Base-by-base conservation (phyloP, 208 protist genomes). In the Naegleria gruberi region DNA sequence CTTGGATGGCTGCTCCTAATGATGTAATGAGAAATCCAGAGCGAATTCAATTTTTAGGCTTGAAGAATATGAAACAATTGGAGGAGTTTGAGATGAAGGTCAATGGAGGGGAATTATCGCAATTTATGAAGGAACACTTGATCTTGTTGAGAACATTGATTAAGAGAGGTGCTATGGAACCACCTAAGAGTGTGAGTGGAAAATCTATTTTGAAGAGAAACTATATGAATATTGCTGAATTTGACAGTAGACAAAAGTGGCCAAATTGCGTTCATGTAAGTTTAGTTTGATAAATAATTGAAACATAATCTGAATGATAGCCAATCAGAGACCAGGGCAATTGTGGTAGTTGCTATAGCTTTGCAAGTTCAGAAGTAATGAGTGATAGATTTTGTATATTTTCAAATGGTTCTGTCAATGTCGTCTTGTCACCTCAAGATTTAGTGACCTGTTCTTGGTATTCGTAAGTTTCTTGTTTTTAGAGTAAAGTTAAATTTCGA, bases 281-380 rank as follows among this genome's bases (percentile, higher is more conserved):
- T 77, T 2, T 77, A 37, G 26, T 77, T 77, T 7, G 26, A 37
- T 77, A 8, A 30, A 15, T 77, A 77, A 37, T 26, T 19, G 26
- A 74, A 17, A n/a, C 8, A 74, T n/a, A 74, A n/a, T 74, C 26
- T n/a, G 23, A n/a, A n/a, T 37, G 30, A 77, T 26, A 77, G 65
- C 77, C 77, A 19, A 82, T 82, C 37, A 12, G 77, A 37, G 77
- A 83, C 26, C 77, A 83, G 44, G 77, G 37, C 0, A 41, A 83
- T 30, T 98, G 96, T 93, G 96, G 96, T 51, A 96, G 93, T 65
- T 98, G 96, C 95, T 98, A 95, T 95, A 95, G 95, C 44, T 96
- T 97, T 88, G 94, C 94, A 17, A 93, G 95, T 17, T 93, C 94
- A 81, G 95, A 95, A 91, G 91, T 95, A 40, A 95, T 97, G 17